Conservation (phyloP, 2,329 filamentous ascomycete species). For the Geosmithia flava region DNA sequence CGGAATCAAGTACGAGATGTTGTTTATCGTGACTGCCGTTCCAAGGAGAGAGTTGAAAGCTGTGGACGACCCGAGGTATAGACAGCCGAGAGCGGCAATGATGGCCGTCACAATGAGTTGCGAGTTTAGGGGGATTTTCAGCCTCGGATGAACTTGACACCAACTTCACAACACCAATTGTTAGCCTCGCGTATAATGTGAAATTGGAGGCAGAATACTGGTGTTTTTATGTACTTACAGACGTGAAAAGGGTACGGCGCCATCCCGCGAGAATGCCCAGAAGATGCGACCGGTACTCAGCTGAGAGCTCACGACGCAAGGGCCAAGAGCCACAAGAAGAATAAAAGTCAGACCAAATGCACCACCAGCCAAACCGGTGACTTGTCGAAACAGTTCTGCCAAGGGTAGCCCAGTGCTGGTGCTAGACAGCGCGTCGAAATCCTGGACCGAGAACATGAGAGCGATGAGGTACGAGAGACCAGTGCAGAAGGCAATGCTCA, state of each 20-base stretch:
- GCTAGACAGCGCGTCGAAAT: constrained; percentile 27
- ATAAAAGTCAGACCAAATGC: constrained; percentile 28
- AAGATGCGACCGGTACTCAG: constrained; percentile 18
- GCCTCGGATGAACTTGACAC: constrained; percentile 19
- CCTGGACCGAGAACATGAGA: constrained; percentile 38
- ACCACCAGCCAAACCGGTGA: constrained; percentile 23
- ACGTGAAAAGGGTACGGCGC: constrained; percentile 22
- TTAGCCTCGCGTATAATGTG: constrained; percentile 7
- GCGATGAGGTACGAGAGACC: constrained; percentile 34
- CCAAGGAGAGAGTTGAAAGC: constrained; percentile 30
- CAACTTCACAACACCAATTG: constrained; percentile 10
- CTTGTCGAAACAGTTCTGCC: constrained; percentile 31
- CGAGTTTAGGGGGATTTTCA: constrained; percentile 24
- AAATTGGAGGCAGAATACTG: neutral
- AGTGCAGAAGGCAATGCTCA: constrained; percentile 35
- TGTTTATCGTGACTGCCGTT: constrained; percentile 27
- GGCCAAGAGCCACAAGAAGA: constrained; percentile 28
- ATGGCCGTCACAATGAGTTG: constrained; percentile 19
- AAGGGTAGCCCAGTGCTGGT: constrained; percentile 30
- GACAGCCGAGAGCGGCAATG: constrained; percentile 23
- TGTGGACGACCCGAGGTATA: constrained; percentile 28
- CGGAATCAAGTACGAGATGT: constrained; percentile 30
- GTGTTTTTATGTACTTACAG: constrained; percentile 8
- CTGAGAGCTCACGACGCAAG: constrained; percentile 22
- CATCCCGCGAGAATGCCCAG: constrained; percentile 32